Base-by-base conservation (phyloP, 768 basidiomycete genomes). In the Amanita subjunquillea region DNA sequence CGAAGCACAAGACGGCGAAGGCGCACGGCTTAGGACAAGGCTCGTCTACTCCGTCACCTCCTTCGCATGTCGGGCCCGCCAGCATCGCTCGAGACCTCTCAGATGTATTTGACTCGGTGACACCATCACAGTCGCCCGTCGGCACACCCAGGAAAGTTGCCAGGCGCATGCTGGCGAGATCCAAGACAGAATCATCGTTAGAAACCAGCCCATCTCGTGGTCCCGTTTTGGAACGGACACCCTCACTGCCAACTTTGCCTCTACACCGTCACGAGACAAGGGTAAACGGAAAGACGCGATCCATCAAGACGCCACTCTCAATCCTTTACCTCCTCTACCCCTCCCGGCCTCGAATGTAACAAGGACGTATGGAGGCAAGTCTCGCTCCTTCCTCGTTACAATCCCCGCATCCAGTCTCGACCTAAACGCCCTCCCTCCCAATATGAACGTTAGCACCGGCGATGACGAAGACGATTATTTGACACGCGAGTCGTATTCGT, bases 301-400 rank as follows among this genome's bases (percentile, higher is more conserved):
- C 29, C 29, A 42, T 44, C 53, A 51, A 45, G 46, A 51, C 62
- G 68, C n/a, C 48, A 55, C 58, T 39, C 55, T 20, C 51, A 57
- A 36, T 59, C 22, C 2, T 59, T 48, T 29, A 6, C 29, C 29
- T 1, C 62, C 58, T 48, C 61, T 61, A 45, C 60, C 63, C 23
- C 54, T 60, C n/a, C 61, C 67, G 6, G 57, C 66, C 42, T 53
- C 63, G 27, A 65, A 69, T 13, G 69, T 72, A 42, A 72, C 79
- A 3, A 75, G 78, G 38, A 91, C 87, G 2, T 91, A 91, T 59
- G 82, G 84, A 2, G 85, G 85, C 22, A 73, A 73, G 54, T 86
- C 84, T 22, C 85, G 88, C n/a, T 90, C 88, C 3, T 91, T 87
- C 66, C 77, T 91, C 13, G 75, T 87, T 8, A 68, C 79, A 15